Base-by-base conservation (phyloP, 2,329 filamentous ascomycete species). In the Phialocephala subalpina region DNA sequence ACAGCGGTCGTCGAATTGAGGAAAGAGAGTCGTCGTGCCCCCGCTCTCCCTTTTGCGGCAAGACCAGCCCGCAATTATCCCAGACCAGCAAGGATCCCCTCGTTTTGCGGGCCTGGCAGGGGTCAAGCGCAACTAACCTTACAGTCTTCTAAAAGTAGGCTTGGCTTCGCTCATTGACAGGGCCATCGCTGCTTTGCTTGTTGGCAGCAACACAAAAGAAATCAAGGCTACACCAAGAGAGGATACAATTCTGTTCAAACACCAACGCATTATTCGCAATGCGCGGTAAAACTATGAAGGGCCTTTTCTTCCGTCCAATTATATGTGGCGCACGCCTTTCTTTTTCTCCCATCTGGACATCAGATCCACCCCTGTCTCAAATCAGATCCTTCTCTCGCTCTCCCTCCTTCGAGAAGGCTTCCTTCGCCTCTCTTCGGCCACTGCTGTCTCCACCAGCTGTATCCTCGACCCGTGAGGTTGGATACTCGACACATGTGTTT, bases 401-500 rank as follows among this genome's bases (percentile, higher is more conserved):
- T 25, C 20, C 3, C 20, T 33, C 22, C 27, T 53, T 53, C 27
- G 8, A 6, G 49, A 53, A 53, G 45, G 1, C 45, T 49, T 53
- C 49, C 25, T 27, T 16, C 22, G 22, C 49, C 27, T 29, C 38
- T 8, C 49, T 2, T 12, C 22, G 20, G 45, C 45, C 45, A 53
- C 6, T 29, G 25, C 22, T 11, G 12, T 9, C 22, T 6, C 25
- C 49, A 18, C 49, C 27, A 2, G 14, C 49, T 29, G 12, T 3
- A 53, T 16, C 27, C 9, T 53, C 49, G 25, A 33, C 49, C 49
- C 49, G 14, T 53, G 25, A 53, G 49, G 27, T 53, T 18, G 49
- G 49, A 29, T 53, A 22, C 49, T 53, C 49, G 25, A 29, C 14
- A 27, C 49, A 53, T 53, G 49, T 53, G 49, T 20, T 49, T 53